Conservation (phyloP, 768 basidiomycete genomes). For the Serendipita sp. region DNA sequence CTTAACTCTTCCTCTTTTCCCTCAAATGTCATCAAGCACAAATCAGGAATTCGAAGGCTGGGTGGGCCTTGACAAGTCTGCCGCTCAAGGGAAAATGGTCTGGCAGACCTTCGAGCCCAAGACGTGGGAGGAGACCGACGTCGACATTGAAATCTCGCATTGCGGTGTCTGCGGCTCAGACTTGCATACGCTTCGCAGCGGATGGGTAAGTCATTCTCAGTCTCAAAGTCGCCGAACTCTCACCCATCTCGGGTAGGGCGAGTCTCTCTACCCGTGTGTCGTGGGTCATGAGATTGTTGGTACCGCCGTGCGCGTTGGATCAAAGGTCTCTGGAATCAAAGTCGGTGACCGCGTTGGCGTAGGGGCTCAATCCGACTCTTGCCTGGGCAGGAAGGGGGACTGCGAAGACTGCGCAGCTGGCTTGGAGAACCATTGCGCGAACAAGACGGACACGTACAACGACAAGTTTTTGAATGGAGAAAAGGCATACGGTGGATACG, state of each 20-base stretch:
- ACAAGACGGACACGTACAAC: conserved; percentile 29
- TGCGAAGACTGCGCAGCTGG: conserved; percentile 35
- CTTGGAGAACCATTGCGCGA: conserved; percentile 42
- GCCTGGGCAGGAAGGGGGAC: conserved; percentile 19
- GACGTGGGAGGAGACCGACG: conserved; percentile 33
- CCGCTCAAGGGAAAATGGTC: too few species aligned
- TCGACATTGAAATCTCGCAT: conserved; percentile 38
- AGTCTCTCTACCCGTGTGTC: background rate
- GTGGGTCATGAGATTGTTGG: conserved; percentile 44
- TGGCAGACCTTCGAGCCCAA: conserved; percentile 32
- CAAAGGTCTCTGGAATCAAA: conserved; percentile 38
- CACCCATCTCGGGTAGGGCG: background rate
- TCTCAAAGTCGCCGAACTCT: too few species aligned
- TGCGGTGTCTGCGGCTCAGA: conserved; percentile 39
- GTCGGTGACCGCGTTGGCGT: conserved; percentile 42
- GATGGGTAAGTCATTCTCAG: conserved; percentile 27
- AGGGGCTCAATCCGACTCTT: conserved; percentile 37
- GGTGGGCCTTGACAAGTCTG: too few species aligned
- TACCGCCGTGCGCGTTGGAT: conserved; percentile 35
- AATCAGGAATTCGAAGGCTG: too few species aligned
- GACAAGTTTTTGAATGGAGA: conserved; percentile 27
- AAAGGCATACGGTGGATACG: conserved; percentile 33
- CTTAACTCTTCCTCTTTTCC: too few species aligned
- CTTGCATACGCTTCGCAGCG: conserved; percentile 30
- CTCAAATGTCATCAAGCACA: too few species aligned